These are phyloP conservation scores for Theobroma grandiflorum DNA, from an alignment of 441 rosid species.

Conservation along the genomic window DNA sequence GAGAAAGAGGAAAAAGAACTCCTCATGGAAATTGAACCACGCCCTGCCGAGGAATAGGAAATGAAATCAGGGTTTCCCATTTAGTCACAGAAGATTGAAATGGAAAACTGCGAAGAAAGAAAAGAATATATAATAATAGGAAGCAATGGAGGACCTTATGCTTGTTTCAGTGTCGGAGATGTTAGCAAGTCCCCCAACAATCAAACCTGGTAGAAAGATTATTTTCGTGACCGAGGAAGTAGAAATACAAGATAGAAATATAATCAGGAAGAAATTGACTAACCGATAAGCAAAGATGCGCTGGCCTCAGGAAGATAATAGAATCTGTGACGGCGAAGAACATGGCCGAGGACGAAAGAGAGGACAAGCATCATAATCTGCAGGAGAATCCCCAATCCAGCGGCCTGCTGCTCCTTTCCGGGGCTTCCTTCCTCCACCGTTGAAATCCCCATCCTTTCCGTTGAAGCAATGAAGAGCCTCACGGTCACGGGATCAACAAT, in stretches of 20 bases:
- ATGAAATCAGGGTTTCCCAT: neutral
- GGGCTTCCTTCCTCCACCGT: conserved; percentile 56
- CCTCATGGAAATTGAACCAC: conserved; percentile 99
- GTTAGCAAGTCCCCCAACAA: conserved; percentile 95
- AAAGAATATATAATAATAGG: conserved; percentile 5
- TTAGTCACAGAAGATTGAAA: neutral
- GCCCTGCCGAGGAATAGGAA: conserved; percentile 55
- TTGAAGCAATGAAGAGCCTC: neutral
- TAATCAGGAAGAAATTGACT: neutral
- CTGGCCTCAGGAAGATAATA: conserved; percentile 98
- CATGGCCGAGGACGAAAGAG: conserved; percentile 96
- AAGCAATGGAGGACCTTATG: conserved; percentile 62
- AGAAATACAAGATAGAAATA: neutral
- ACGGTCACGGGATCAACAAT: neutral
- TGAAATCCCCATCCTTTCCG: conserved; percentile 51
- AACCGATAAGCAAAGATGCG: conserved; percentile 96
- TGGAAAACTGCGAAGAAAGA: conserved; percentile 8
- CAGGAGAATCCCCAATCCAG: conserved; percentile 97
- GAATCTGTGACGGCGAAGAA: conserved; percentile 95
- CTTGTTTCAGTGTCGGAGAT: conserved; percentile 89
- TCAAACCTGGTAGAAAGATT: conserved; percentile 58
- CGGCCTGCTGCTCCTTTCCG: conserved; percentile 94
- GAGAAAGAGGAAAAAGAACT: conserved; percentile 94
- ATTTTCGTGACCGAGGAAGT: neutral
- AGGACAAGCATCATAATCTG: conserved; percentile 99